Evolutionary conservation across 1,139 yeast genomes (phyloP), one percentile per base, ranked within the genome.

Genomic region (Candida pseudoviswanathii): DNA sequence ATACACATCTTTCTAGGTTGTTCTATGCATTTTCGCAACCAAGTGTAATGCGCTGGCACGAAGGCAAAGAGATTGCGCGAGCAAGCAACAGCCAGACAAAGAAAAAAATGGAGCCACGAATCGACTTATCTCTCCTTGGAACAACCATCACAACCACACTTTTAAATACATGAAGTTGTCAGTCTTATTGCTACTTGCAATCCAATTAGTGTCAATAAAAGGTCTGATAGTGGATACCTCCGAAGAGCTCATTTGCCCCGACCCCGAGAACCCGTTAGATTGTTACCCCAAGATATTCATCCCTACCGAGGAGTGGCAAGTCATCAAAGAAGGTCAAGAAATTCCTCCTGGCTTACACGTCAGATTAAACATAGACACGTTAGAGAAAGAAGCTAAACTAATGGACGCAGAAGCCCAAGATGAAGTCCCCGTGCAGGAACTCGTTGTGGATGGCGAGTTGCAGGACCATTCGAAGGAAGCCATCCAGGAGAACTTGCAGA

Each of bases 321-420:
- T 62, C 1, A 80, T 91, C 6, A 77, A 71, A 62, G 84, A 79
- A 52, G 89, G 86, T 11, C 96, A 88, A 61, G 77, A 79, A 11
- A 76, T 89, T 5, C 96, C 96, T 1, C 79, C 79, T 16, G 97
- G 97, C 0, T 69, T 90, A 42, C 96, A 90, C 66, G 83, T 87
- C 42, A 73, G 89, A 59, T 62, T 86, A 59, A 80, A 89, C 63
- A 69, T 88, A 49, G 90, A 86, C 27, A 85, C 91, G 0, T 83
- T 86, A 27, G 65, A 69, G 38, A 81, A 76, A 60, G 89, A 86
- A 62, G 97, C 96, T 1, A 86, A 81, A 55, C 50, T 86, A 7
- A 62, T 75, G 60, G 78, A 73, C 21, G 58, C 58, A 7, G 66
- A 61, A 3, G 59, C 52, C n/a, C 57, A 49, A 10, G 56, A 46